Evolutionary conservation across 768 basidiomycete species (phyloP), one percentile per base, ranked within the genome.

Genomic region (Pleurotus citrinopileatus): DNA sequence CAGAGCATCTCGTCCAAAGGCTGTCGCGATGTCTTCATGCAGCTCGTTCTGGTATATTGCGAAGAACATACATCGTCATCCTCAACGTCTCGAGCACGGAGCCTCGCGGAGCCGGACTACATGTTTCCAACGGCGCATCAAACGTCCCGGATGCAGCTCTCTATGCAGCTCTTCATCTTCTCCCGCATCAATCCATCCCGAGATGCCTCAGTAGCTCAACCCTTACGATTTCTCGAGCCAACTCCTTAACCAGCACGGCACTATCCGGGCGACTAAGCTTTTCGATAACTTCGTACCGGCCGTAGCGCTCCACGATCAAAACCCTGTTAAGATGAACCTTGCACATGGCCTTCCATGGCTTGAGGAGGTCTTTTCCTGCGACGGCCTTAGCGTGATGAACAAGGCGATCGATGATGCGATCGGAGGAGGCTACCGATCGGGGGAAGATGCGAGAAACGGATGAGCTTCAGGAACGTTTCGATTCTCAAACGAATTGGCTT

Each of bases 401-500:
- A 3, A 98, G 79, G 23, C 91, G 79, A 57, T 97, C 94, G 57
- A 93, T 81, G 56, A 97, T 81, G 9, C 93, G 87, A 59, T 83
- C 83, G 80, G 96, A 91, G 73, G 98, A 94, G 22, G 85, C 76
- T 3, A 91, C 73, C 3, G 80, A 81, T 57, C 85, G 86, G 29
- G 94, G 82, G 40, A 98, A 80, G n/a, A 83, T 82, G 22, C 0
- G 95, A 98, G 6, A 92, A 68, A 9, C 94, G 89, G 50, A 87
- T 84, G 42, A 98, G 89, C 75, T 97, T 97, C 64, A 95, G 82
- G 71, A 94, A 89, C 1, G 93, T 91, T 48, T 95, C 92, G 6
- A 98, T 89, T 92, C 66, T 98, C 96, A 63, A 97, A 94, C 1
- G 87, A 88, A 64, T 91, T 89, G 42, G 91, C 86, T 70, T 95